Evolutionary conservation across 2,329 filamentous ascomycete species (phyloP), one percentile per base, ranked within the genome.

Genomic region (Beauveria asiatica): DNA sequence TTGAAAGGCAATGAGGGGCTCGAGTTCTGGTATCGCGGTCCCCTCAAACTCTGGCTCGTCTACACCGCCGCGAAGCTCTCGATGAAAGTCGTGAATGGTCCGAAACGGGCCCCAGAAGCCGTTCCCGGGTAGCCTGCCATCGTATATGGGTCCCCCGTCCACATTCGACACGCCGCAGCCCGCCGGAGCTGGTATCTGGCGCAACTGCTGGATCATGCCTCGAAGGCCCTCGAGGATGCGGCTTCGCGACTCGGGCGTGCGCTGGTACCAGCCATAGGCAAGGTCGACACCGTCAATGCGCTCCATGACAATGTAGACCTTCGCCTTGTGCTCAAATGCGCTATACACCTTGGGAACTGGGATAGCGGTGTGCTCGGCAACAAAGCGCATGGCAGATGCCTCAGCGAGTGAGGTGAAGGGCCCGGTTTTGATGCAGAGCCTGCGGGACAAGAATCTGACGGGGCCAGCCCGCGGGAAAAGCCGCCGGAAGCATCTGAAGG

Each of bases 1-100:
- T 42, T 68, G 61, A 33, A 67, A 65, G 7, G 19, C 57, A 6
- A 63, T n/a, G 11, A 68, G 60, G 33, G 52, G 39, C 16, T 19
- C 25, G 30, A 60, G 51, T 44, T 53, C 58, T 62, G 58, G 27
- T 54, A 55, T 27, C 25, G 58, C 27, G 42, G 17, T 44, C 2
- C 45, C 50, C 27, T 13, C 30, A 42, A 49, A 50, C 55, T 25
- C 51, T 30, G 51, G 51, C 39, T 54, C 51, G 17, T 44, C 51
- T 17, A 44, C n/a, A 11, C 33, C 30, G 8, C 30, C 51, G 48
- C 39, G 41, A 19, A 42, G 41, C 41, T 42, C n/a, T 1, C 6
- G 17, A 19, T 42, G 41, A 42, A 42, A 42, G 41, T 42, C 17
- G 7, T 42, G 17, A 7, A 42, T 10, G 41, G 41, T 19, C 17